Conservation (phyloP, 2,329 filamentous ascomycete species). For the Grosmannia clavigera region DNA sequence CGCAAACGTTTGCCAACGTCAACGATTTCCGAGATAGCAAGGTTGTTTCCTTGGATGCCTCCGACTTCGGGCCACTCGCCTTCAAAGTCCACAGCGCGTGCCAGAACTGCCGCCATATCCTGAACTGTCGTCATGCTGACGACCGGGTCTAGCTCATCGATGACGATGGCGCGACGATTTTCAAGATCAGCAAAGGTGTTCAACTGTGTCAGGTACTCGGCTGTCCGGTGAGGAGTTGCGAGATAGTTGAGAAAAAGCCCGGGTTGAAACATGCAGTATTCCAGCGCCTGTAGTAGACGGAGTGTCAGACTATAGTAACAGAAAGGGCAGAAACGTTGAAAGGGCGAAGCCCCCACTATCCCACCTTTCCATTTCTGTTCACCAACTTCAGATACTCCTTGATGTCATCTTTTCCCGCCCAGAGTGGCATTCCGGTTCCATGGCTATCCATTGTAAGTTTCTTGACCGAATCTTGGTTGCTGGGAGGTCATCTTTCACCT, state of each 20-base stretch:
- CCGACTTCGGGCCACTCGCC: slow-evolving; percentile 29
- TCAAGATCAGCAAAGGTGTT: too few relatives aligned
- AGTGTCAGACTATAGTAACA: too few relatives aligned
- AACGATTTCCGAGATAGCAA: slow-evolving; percentile 25
- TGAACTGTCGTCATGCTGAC: slow-evolving; percentile 31
- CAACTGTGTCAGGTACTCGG: too few relatives aligned
- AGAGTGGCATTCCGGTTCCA: slow-evolving; percentile 27
- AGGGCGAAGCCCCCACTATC: neutral
- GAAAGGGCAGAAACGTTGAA: too few relatives aligned
- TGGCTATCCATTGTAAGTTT: too few relatives aligned
- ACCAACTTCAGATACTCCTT: slow-evolving; percentile 36
- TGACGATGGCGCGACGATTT: slow-evolving; percentile 25
- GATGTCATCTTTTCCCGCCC: slow-evolving; percentile 32
- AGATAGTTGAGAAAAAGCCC: too few relatives aligned
- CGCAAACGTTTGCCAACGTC: slow-evolving; percentile 20
- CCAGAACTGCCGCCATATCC: slow-evolving; percentile 28
- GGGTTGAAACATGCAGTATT: too few relatives aligned
- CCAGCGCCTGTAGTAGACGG: too few relatives aligned
- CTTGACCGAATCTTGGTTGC: too few relatives aligned
- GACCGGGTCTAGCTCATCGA: slow-evolving; percentile 26
- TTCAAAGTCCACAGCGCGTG: slow-evolving; percentile 28
- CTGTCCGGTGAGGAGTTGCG: too few relatives aligned
- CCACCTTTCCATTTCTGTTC: slow-evolving; percentile 32
- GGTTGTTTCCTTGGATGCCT: slow-evolving; percentile 26
- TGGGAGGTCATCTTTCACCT: slow-evolving; percentile 18